Evolutionary conservation across 2,329 filamentous ascomycete species (phyloP), one percentile per base, ranked within the genome.

Genomic region (Sclerotiophoma versabilis): DNA sequence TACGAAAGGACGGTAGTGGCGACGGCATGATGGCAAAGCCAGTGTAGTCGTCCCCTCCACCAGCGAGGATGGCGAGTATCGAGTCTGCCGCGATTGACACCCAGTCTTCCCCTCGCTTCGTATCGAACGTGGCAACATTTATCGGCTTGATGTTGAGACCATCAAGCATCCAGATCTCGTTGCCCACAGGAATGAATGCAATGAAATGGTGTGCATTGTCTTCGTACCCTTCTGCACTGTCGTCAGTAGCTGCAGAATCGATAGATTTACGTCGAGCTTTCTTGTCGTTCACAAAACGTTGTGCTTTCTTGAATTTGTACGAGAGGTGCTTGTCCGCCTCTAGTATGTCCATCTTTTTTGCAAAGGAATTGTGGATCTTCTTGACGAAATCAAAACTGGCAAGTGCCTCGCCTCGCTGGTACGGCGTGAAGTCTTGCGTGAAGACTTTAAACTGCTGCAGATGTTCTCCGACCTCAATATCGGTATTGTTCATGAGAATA

Each of bases 141-240:
- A 86, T 82, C 3, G 92, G 93, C 59, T 87, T 85, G 34, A 79
- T 79, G 71, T 93, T 87, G 19, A 97, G 79, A 4, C 93, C 93
- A 73, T 98, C 93, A 5, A 98, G 85, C 71, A 93, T 91, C 92
- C 92, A 97, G 12, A 96, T 84, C 50, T 85, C 80, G 2, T 85
- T 87, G n/a, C 83, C 81, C 12, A 87, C 83, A 2, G 91, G 91
- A 25, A 97, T 87, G 69, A 93, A 96, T 6, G 92, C 93, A 59
- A 96, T 89, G 73, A 95, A 98, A 70, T 98, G 93, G 69, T 89
- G 95, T 0, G 85, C 87, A 11, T 84, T 82, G n/a, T 90, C 84
- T 0, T 81, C 76, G 6, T 83, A 77, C 4, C 75, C 72, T n/a
- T 76, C 73, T 11, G 76, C 77, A 41, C 79, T 79, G 27, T 75